These are phyloP conservation scores for Leptographium lundbergii DNA, from an alignment of 2,329 filamentous ascomycete species.

Conservation along the genomic window DNA sequence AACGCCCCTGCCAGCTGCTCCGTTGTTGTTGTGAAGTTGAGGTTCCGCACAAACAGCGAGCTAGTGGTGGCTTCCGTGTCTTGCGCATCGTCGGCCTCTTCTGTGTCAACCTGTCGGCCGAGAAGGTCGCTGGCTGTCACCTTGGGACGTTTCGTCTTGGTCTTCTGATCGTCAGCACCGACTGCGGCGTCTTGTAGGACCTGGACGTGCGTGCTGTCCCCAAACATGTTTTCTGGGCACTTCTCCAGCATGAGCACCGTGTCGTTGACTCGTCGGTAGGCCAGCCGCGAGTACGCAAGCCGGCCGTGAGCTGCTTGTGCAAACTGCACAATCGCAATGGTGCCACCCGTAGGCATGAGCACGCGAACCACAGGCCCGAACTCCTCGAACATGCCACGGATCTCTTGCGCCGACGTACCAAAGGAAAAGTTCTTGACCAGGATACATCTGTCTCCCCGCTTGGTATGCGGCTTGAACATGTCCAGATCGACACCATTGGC, in stretches of 20 bases:
- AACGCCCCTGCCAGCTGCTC: conserved; percentile 66
- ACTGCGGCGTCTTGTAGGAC: background rate
- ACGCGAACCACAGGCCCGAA: conserved; percentile 71
- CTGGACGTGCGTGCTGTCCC: background rate
- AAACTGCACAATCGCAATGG: conserved; percentile 89
- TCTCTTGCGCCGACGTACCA: conserved; percentile 65
- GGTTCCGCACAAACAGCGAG: conserved; percentile 87
- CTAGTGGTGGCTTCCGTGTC: conserved; percentile 48
- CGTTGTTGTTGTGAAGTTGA: conserved; percentile 83
- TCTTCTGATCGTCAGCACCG: background rate
- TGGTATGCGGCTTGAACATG: conserved; percentile 65
- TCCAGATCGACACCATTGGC: conserved; percentile 84
- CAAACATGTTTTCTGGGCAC: conserved; percentile 73
- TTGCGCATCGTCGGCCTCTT: background rate
- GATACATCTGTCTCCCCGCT: conserved; percentile 76
- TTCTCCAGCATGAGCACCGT: conserved; percentile 90
- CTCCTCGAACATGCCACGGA: conserved; percentile 71
- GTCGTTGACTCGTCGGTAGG: conserved; percentile 84
- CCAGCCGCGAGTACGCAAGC: conserved; percentile 69
- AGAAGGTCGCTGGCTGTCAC: conserved; percentile 9
- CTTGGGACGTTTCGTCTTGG: conserved; percentile 4
- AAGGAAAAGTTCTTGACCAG: conserved; percentile 92
- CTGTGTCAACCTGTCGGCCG: background rate
- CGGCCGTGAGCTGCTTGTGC: conserved; percentile 66
- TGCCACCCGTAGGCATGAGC: conserved; percentile 84